phyloP scores from a whole-genome alignment of 2,329 filamentous ascomycete species.

The Calycina marina region DNA sequence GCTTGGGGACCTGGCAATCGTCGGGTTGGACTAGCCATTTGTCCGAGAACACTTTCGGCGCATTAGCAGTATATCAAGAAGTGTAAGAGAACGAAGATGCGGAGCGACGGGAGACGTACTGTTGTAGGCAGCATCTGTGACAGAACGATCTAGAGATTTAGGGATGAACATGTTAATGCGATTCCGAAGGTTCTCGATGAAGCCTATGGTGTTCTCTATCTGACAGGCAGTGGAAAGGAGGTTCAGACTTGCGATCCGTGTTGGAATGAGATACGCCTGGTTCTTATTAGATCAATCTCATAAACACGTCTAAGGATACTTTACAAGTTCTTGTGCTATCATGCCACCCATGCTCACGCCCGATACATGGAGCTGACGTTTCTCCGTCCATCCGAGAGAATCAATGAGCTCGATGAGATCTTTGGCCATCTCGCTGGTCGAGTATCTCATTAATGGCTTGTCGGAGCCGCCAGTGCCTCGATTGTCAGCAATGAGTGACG shows the following conservation, averaged over 20 bases:
- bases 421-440: slow-evolving; percentile 70
- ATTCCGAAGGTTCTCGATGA: slow-evolving; percentile 47
- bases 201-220: slow-evolving; percentile 46
- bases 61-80: too few species aligned
- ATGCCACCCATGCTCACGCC: slow-evolving; percentile 83
- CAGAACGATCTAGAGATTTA: slow-evolving; percentile 51
- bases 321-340: slow-evolving; percentile 71
- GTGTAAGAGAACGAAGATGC: too few species aligned
- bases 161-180: slow-evolving; percentile 47
- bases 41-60: neutral
- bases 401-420: slow-evolving; percentile 58
- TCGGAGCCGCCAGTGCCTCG: slow-evolving; percentile 70
- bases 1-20: neutral
- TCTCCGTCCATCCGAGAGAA: slow-evolving; percentile 52
- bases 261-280: slow-evolving; percentile 33
- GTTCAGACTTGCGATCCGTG: slow-evolving; percentile 38
- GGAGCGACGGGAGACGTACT: slow-evolving; percentile 12
- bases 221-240: slow-evolving; percentile 47
- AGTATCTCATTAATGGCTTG: slow-evolving; percentile 65
- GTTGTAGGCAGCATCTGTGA: slow-evolving; percentile 45
- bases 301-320: too few species aligned
- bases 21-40: neutral
- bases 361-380: slow-evolving; percentile 48
- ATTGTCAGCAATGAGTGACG: slow-evolving; percentile 68
- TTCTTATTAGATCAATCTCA: neutral